Evolutionary conservation across 495 filamentous ascomycete genomes (phyloP).

Genomic region (Penicillium simplicissimum): DNA sequence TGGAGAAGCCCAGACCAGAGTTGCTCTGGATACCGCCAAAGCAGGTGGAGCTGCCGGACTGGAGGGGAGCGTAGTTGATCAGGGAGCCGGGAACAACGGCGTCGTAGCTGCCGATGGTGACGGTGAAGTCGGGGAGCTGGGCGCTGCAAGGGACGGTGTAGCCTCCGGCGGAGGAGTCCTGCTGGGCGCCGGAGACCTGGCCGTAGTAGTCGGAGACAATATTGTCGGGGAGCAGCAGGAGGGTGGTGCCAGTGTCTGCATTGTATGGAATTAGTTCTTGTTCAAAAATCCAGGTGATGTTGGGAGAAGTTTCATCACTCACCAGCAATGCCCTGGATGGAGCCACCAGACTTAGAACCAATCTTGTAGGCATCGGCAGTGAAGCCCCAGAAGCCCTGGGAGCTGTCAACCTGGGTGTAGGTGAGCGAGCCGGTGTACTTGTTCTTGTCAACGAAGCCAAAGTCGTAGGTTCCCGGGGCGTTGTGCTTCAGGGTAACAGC

Average conservation of each 20-base stretch:
- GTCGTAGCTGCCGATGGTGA: slow-evolving; percentile 52
- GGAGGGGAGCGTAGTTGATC: slow-evolving; percentile 48
- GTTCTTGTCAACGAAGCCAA: slow-evolving; percentile 66
- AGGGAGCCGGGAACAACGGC: slow-evolving; percentile 46
- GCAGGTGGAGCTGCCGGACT: slow-evolving; percentile 51
- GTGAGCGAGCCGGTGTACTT: slow-evolving; percentile 65
- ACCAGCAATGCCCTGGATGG: slow-evolving; percentile 42
- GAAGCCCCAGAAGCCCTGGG: slow-evolving; percentile 72
- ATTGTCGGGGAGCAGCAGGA: slow-evolving; percentile 59
- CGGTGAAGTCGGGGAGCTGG: slow-evolving; percentile 61
- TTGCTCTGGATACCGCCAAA: slow-evolving; percentile 66
- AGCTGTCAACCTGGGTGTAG: slow-evolving; percentile 59
- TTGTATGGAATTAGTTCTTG: background rate
- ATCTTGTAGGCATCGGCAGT: slow-evolving; percentile 61
- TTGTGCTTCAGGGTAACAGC: slow-evolving; percentile 67
- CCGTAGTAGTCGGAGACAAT: slow-evolving; percentile 66
- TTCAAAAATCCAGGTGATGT: background rate
- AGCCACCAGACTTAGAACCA: slow-evolving; percentile 43
- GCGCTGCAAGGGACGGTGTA: slow-evolving; percentile 68
- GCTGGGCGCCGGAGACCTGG: slow-evolving; percentile 51
- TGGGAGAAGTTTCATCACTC: slow-evolving; percentile 7
- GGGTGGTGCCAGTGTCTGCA: slow-evolving; percentile 68
- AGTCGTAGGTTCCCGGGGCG: slow-evolving; percentile 68
- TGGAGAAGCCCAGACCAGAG: slow-evolving; percentile 62
- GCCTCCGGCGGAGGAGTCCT: slow-evolving; percentile 55